Evolutionary conservation across 2,329 filamentous ascomycete genomes (phyloP), one percentile per base, ranked within the genome.

Genomic region (Paraconiothyrium sp.): DNA sequence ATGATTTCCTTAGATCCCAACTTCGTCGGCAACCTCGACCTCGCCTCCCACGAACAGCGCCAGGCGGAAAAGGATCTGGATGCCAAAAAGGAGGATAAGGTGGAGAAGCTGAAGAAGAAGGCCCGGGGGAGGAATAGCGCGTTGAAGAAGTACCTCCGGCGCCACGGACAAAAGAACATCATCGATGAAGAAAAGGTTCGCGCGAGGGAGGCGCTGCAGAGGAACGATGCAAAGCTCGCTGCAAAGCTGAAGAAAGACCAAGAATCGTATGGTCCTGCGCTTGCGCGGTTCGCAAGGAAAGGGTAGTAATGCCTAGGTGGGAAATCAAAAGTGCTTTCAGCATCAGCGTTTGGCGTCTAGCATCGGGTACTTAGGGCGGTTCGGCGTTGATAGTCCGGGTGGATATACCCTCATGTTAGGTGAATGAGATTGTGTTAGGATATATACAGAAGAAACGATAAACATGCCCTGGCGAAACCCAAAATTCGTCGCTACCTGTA

Each of bases 1-100:
- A 99, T 98, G 93, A 99, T 99, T 65, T 92, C 93, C 1, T 84
- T 99, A 24, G 90, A 99, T 76, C 94, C 95, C 69, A 91, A 95
- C 79, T 96, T 93, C 75, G 88, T 99, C 71, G 95, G 95, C 58
- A 92, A 89, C 69, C 84, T 99, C 35, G 94, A 99, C 76, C 83
- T 93, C 60, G 87, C 92, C 54, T 92, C 90, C 39, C 89, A 94
- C 63, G 86, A 92, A 81, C 90, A 95, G 82, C 86, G 90, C 52
- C 86, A 89, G 73, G 89, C 88, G 30, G 93, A 96, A 72, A 89
- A 87, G 74, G 91, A 97, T 74, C 85, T 96, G 44, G 94, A 98
- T 70, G 85, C 88, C 9, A 89, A 89, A 69, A 83, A 85, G 30
- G 84, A 85, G 58, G 86, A 89, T 65, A 80, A 82, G 32, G 81